Conservation (phyloP, 345 rosid genomes). For the Theobroma cacao region DNA sequence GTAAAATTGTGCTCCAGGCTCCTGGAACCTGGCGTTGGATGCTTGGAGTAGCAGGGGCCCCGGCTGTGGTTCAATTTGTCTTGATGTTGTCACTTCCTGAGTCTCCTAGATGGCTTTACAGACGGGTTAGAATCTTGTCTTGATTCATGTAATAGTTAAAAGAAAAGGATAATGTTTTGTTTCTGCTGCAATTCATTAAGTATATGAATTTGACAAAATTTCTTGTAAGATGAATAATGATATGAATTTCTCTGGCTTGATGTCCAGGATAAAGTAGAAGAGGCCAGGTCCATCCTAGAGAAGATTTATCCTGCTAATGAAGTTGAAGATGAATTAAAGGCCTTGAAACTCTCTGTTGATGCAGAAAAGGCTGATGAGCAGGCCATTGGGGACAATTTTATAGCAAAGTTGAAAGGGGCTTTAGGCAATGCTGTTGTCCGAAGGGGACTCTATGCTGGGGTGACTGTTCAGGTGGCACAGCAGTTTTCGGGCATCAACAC, state of each 20-base stretch:
- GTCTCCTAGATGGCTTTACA: constrained; percentile 86
- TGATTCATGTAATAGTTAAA: not conserved
- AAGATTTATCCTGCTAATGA: constrained; percentile 64
- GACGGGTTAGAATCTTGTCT: constrained; percentile 29
- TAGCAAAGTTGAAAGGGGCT: constrained; percentile 63
- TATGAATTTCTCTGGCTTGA: not conserved
- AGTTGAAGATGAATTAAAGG: constrained; percentile 52
- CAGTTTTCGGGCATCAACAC: constrained; percentile 92
- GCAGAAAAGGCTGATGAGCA: constrained; percentile 57
- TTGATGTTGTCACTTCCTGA: constrained; percentile 75
- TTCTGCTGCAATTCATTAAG: too few relatives aligned
- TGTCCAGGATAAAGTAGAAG: constrained; percentile 38
- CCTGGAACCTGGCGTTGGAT: constrained; percentile 94
- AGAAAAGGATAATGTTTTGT: too few relatives aligned
- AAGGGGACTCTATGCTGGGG: constrained; percentile 76
- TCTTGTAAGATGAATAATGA: not conserved
- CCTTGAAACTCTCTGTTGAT: constrained; percentile 50
- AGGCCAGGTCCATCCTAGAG: constrained; percentile 58
- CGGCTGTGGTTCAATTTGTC: constrained; percentile 60
- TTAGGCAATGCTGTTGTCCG: constrained; percentile 41
- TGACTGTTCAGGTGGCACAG: constrained; percentile 82
- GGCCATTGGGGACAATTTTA: constrained; percentile 38
- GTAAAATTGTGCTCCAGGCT: constrained; percentile 30
- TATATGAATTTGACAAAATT: too few relatives aligned
- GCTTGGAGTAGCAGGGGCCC: constrained; percentile 77